These are phyloP conservation scores for Mucor mucedo DNA, from an alignment of 371 early-diverging fungal species.

Conservation along the genomic window DNA sequence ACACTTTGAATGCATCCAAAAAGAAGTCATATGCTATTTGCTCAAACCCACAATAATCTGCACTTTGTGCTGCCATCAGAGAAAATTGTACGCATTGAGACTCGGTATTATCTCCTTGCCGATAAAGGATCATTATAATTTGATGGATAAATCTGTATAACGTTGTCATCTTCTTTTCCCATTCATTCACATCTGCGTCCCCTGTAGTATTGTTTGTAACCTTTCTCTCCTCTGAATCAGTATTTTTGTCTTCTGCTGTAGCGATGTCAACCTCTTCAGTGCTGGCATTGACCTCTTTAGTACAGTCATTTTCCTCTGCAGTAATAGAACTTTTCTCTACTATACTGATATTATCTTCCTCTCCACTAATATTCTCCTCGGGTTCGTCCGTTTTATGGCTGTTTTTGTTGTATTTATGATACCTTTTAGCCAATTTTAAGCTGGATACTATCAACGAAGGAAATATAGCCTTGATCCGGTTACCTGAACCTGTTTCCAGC, in stretches of 20 bases:
- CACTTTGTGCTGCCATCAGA: constrained; percentile 81
- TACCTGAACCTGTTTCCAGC: constrained; percentile 76
- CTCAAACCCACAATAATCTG: constrained; percentile 83
- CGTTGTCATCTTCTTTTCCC: constrained; percentile 67
- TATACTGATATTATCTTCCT: neutral
- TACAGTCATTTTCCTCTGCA: no score
- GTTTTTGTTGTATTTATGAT: constrained; percentile 10
- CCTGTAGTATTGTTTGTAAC: neutral
- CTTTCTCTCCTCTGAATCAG: neutral
- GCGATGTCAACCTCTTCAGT: no score
- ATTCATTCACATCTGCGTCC: constrained; percentile 32
- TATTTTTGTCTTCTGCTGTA: neutral
- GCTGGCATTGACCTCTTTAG: no score
- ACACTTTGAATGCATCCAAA: constrained; percentile 91
- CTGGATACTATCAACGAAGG: constrained; percentile 81
- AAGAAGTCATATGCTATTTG: constrained; percentile 92
- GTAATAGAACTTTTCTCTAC: no score
- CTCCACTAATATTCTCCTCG: neutral
- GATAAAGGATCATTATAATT: constrained; percentile 69
- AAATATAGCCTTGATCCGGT: constrained; percentile 84
- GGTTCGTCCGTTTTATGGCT: neutral
- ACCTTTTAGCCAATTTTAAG: constrained; percentile 73
- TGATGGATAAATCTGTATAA: constrained; percentile 81
- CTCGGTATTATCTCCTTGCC: constrained; percentile 72
- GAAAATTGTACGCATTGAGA: constrained; percentile 74